Percentiles rank a stretch among this genome's conserved stretches.
Evolutionary conservation across 768 basidiomycete species (phyloP).

Genomic region (Lanmaoa rubissima): DNA sequence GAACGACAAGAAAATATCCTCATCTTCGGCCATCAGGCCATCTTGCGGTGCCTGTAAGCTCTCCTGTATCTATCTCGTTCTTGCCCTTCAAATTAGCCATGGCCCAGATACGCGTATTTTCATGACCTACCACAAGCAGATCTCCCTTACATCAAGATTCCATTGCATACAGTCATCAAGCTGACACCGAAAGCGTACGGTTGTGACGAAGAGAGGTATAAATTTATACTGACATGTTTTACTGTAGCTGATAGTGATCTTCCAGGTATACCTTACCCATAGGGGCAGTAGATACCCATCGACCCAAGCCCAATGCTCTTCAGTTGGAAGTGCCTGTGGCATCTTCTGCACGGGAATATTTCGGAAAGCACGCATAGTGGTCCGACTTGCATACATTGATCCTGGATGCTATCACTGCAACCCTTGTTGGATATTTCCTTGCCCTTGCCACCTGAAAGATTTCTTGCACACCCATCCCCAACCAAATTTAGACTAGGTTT

Average conservation of each 20-base stretch:
- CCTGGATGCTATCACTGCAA: not conserved
- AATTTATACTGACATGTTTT: not conserved
- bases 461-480: not conserved
- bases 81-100: not conserved
- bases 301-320: slow-evolving; percentile 48
- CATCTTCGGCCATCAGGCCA: slow-evolving; percentile 95
- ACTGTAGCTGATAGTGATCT: not conserved
- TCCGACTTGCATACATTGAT: not conserved
- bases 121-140: slow-evolving; percentile 89
- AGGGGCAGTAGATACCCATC: slow-evolving; percentile 90
- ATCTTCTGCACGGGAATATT: slow-evolving; percentile 38
- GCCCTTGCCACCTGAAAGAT: not conserved
- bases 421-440: not conserved
- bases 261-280: slow-evolving; percentile 85
- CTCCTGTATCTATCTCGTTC: not conserved
- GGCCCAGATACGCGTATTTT: slow-evolving; percentile 90
- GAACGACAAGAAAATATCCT: slow-evolving; percentile 97
- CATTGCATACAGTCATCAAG: slow-evolving; percentile 96
- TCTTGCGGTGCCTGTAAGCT: slow-evolving; percentile 73
- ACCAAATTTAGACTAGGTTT: not conserved
- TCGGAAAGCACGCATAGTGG: slow-evolving; percentile 21
- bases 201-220: slow-evolving; percentile 92
- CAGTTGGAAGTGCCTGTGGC: slow-evolving; percentile 20
- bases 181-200: slow-evolving; percentile 98
- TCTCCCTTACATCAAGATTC: slow-evolving; percentile 97